phyloP scores from a whole-genome alignment of 2,329 filamentous ascomycete species.

The Botryotinia calthae region DNA sequence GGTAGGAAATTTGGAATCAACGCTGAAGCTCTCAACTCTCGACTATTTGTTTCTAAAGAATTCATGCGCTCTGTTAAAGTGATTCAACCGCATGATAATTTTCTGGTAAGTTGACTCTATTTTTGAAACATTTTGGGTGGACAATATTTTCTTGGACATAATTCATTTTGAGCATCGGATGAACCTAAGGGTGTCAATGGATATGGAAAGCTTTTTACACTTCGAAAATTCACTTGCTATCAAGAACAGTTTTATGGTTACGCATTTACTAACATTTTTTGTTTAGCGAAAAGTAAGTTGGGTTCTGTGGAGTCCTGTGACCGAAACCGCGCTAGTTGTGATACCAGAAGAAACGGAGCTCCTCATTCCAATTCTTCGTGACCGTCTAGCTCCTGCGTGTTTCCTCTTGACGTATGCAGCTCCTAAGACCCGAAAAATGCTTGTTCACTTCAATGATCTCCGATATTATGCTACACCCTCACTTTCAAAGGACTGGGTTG shows the following conservation, averaged over 20 bases:
- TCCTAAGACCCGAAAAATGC: slow-evolving; percentile 59
- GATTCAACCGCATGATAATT: slow-evolving; percentile 43
- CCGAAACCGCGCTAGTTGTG: slow-evolving; percentile 53
- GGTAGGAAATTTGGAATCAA: slow-evolving; percentile 40
- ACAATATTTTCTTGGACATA: neutral
- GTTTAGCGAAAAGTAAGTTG: slow-evolving; percentile 53
- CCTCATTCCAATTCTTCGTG: slow-evolving; percentile 48
- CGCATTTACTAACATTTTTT: slow-evolving; percentile 24
- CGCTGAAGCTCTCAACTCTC: slow-evolving; percentile 29
- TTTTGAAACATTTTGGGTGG: neutral
- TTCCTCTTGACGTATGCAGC: slow-evolving; percentile 58
- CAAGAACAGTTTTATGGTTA: too few relatives aligned
- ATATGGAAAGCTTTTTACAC: neutral
- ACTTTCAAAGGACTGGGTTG: slow-evolving; percentile 42
- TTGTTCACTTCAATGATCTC: slow-evolving; percentile 52
- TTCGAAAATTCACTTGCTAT: neutral
- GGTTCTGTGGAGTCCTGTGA: slow-evolving; percentile 54
- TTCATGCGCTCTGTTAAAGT: slow-evolving; percentile 48
- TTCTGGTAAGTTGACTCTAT: slow-evolving; percentile 34
- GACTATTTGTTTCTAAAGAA: slow-evolving; percentile 45
- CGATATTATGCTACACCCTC: slow-evolving; percentile 52
- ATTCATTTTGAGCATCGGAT: neutral
- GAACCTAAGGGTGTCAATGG: neutral
- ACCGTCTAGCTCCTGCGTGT: slow-evolving; percentile 27
- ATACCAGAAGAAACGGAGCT: slow-evolving; percentile 62